Percentiles rank a stretch among this genome's conserved stretches.
Conservation (phyloP, 2,329 filamentous ascomycete genomes). For the Aspergillus novofumigatus region DNA sequence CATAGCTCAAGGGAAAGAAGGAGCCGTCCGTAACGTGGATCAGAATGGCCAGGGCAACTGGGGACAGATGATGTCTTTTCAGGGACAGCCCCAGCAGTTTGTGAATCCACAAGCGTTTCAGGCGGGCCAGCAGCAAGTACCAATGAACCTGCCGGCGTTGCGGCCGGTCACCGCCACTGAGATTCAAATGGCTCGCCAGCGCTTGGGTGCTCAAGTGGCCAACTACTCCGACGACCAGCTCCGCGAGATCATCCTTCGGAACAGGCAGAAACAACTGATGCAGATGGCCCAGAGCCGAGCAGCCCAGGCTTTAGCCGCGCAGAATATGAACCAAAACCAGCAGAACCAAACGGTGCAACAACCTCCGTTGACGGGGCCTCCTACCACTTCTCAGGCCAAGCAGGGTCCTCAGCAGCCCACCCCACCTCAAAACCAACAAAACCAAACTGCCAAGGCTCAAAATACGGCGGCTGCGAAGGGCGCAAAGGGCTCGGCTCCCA, state of each 20-base stretch:
- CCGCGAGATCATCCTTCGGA: conserved; percentile 30
- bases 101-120: conserved; percentile 26
- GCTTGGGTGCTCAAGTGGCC: conserved; percentile 29
- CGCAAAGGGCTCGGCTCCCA: conserved; percentile 23
- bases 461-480: conserved; percentile 22
- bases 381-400: conserved; percentile 23
- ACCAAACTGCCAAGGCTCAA: conserved; percentile 29
- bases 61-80: conserved; percentile 20
- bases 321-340: conserved; percentile 22
- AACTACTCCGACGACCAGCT: conserved; percentile 43
- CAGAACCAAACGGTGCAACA: conserved; percentile 22
- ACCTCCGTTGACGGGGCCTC: conserved; percentile 17
- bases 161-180: conserved; percentile 35
- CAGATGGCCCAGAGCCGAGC: conserved; percentile 29
- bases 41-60: conserved; percentile 21
- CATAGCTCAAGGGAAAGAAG: conserved; percentile 26
- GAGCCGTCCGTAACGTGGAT: conserved; percentile 17
- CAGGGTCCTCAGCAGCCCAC: conserved; percentile 19
- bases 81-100: conserved; percentile 26
- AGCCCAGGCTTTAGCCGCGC: conserved; percentile 19
- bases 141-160: conserved; percentile 26
- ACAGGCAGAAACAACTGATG: conserved; percentile 35
- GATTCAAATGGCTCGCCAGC: conserved; percentile 34
- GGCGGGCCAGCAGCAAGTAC: conserved; percentile 24
- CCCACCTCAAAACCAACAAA: conserved; percentile 24